A percentile compares a stretch with the other conserved stretches of the same genome.
phyloP scores from a whole-genome alignment of 2,329 filamentous ascomycete genomes.

The Monosporascus sp. region DNA sequence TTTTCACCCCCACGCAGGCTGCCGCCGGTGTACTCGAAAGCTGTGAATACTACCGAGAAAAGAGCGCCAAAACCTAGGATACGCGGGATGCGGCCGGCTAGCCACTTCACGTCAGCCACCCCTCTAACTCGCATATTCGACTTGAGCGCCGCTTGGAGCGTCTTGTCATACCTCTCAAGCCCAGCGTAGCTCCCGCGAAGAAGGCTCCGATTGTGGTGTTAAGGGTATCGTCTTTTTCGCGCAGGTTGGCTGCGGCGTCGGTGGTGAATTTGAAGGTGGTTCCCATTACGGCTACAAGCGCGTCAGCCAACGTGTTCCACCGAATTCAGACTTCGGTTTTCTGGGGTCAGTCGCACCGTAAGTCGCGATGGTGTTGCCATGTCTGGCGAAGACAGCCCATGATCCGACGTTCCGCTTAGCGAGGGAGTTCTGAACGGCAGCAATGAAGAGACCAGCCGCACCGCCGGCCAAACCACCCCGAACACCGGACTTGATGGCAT shows the following conservation, averaged over 20 bases:
- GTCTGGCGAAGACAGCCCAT: constrained; percentile 73
- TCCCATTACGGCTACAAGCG: constrained; percentile 59
- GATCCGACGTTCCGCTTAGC: constrained; percentile 76
- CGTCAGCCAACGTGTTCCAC: neutral
- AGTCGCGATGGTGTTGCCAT: constrained; percentile 66
- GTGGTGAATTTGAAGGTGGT: constrained; percentile 74
- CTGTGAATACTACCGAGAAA: constrained; percentile 49
- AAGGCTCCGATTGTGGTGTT: constrained; percentile 75
- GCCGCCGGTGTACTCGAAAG: constrained; percentile 60
- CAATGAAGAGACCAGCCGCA: constrained; percentile 63
- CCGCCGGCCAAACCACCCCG: constrained; percentile 62
- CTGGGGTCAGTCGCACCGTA: constrained; percentile 35
- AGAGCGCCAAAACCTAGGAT: constrained; percentile 57
- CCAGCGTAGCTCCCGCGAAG: constrained; percentile 66
- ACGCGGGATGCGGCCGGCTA: constrained; percentile 57
- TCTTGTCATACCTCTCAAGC: constrained; percentile 60
- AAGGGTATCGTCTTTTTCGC: constrained; percentile 74
- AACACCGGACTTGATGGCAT: constrained; percentile 65
- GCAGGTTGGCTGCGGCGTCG: constrained; percentile 74
- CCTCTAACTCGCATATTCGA: neutral
- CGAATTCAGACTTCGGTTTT: neutral
- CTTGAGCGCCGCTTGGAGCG: neutral
- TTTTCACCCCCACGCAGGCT: constrained; percentile 43
- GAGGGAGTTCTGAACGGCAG: constrained; percentile 82
- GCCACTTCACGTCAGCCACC: constrained; percentile 7